Conservation (phyloP, 495 filamentous ascomycete genomes). For the Podospora pseudocomata region DNA sequence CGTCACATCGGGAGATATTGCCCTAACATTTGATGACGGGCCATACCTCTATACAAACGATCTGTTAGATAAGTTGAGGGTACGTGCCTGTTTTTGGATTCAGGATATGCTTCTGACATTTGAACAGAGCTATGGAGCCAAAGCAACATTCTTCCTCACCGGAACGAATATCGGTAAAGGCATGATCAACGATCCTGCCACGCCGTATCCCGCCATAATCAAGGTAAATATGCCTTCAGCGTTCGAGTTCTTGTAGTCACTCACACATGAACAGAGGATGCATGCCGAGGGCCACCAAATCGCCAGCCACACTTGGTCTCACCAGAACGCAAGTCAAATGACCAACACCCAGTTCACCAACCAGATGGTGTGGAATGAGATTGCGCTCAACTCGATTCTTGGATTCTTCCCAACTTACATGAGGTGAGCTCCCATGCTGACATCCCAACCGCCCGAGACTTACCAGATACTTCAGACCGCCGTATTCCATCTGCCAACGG, state of each 20-base stretch:
- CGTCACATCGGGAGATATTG: slow-evolving; percentile 57
- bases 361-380: slow-evolving; percentile 76
- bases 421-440: slow-evolving; percentile 27
- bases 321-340: slow-evolving; percentile 64
- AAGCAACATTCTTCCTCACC: slow-evolving; percentile 77
- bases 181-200: slow-evolving; percentile 57
- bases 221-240: slow-evolving; percentile 31
- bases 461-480: slow-evolving; percentile 43
- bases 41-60: slow-evolving; percentile 66
- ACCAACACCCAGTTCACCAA: slow-evolving; percentile 53
- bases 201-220: slow-evolving; percentile 59
- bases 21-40: slow-evolving; percentile 77
- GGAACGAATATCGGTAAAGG: slow-evolving; percentile 74
- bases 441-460: background rate
- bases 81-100: slow-evolving; percentile 12
- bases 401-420: slow-evolving; percentile 84
- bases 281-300: slow-evolving; percentile 78
- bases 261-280: slow-evolving; percentile 45
- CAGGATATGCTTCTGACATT: slow-evolving; percentile 17
- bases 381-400: slow-evolving; percentile 72
- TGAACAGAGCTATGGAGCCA: slow-evolving; percentile 54
- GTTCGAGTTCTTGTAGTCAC: background rate
- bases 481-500: slow-evolving; percentile 67
- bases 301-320: slow-evolving; percentile 82
- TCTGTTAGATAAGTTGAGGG: slow-evolving; percentile 62